Percentiles rank a stretch among this genome's conserved stretches.
These are phyloP conservation scores for Metarhizium sp. DNA, from an alignment of 2,329 filamentous ascomycete genomes.

Conservation along the genomic window DNA sequence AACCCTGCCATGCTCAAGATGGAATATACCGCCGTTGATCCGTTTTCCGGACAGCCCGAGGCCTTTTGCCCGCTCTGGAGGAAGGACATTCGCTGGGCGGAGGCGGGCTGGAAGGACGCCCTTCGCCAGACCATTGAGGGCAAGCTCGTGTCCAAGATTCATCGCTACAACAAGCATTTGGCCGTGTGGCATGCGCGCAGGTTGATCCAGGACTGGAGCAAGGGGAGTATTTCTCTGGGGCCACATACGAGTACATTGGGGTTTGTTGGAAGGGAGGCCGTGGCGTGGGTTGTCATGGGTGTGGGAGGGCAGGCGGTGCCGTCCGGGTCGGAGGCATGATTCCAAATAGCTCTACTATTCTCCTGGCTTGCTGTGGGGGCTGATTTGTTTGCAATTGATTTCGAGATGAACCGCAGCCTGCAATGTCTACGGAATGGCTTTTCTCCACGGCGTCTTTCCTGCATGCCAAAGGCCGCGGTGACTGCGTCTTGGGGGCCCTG, in stretches of 20 bases:
- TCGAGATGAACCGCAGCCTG: too few species aligned
- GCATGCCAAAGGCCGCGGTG: too few species aligned
- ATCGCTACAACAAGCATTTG: slow-evolving; percentile 21
- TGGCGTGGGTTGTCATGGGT: slow-evolving; percentile 12
- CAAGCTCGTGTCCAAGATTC: slow-evolving; percentile 16
- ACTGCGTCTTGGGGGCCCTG: too few species aligned
- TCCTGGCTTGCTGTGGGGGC: too few species aligned
- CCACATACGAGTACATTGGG: slow-evolving; percentile 10
- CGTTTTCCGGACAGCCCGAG: slow-evolving; percentile 8
- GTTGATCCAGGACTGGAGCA: slow-evolving; percentile 15
- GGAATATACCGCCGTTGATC: slow-evolving; percentile 16
- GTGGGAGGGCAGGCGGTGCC: slow-evolving; percentile 6
- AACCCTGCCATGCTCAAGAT: slow-evolving; percentile 17
- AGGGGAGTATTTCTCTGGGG: slow-evolving; percentile 16
- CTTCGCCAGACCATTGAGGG: slow-evolving; percentile 13
- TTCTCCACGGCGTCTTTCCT: too few species aligned
- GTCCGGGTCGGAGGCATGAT: too few species aligned
- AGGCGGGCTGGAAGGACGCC: slow-evolving; percentile 12
- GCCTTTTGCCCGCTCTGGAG: slow-evolving; percentile 18
- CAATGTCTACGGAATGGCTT: too few species aligned
- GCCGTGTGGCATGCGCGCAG: slow-evolving; percentile 20
- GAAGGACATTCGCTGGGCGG: slow-evolving; percentile 17
- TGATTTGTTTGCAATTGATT: too few species aligned
- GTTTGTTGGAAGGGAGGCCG: slow-evolving; percentile 15
- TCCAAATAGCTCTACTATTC: too few species aligned